Base-by-base conservation (phyloP, 1,284 basidiomycete species). In the Takashimella koratensis region DNA sequence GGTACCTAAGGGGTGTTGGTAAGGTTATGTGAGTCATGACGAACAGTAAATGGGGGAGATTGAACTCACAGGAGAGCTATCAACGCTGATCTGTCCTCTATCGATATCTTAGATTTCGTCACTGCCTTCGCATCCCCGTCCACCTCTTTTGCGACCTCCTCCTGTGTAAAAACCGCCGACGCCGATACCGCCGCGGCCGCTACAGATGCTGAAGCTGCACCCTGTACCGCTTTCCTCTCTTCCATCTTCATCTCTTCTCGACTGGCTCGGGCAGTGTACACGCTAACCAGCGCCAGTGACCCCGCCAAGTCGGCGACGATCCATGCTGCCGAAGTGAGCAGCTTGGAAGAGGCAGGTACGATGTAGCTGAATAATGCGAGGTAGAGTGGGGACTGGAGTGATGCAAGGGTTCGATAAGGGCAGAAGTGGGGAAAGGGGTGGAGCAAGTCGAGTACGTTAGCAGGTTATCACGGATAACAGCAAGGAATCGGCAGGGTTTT, bases 351-450 rank as follows among this genome's bases (percentile, higher is more conserved):
- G 36, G 78, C 76, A 16, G 85, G 86, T 3, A 87, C 64, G 26
- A 86, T 85, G 5, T 59, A 51, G 4, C 84, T 83, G 76, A 92
- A 93, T 19, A 88, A 58, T 3, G 84, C 80, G n/a, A 95, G 81
- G 54, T 87, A 80, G 4, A 95, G 70, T 1, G 91, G 91, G 1
- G 91, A 90, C 89, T 93, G 62, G 2, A 13, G 2, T 11, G 12
- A 36, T 36, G 16, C 30, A 52, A 53, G 54, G 43, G 45, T 51
- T 59, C n/a, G 57, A 58, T 44, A n/a, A n/a, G 27, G 2, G 39
- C 3, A 19, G 8, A 41, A 21, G 49, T 21, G 40, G 20, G 22
- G 16, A 24, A 13, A 12, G 44, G 13, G 23, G 43, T 65, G 23
- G 46, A 42, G 41, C 8, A 54, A 25, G 42, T 43, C 23, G 27